phyloP scores from a whole-genome alignment of 768 basidiomycete genomes.

The Rhodotorula graminis region DNA sequence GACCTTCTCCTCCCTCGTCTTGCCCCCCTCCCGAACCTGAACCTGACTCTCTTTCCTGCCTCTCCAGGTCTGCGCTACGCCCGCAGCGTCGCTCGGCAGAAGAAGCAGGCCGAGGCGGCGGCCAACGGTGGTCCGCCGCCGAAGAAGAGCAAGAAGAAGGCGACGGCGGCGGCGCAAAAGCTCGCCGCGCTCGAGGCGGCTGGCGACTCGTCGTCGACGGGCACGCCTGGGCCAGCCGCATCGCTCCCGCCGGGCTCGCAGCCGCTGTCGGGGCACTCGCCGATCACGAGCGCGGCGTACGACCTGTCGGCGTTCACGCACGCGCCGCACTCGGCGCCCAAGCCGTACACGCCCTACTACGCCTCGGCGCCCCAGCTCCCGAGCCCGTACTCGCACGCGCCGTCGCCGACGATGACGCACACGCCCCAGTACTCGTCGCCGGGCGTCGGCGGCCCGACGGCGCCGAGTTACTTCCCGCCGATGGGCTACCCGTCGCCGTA shows the following conservation, averaged over 20 bases:
- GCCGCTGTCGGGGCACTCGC: neutral
- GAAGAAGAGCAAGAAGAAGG: slow-evolving; percentile 21
- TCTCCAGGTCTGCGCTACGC: slow-evolving; percentile 35
- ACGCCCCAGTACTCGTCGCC: slow-evolving; percentile 5
- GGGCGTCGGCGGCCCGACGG: neutral
- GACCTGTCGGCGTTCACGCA: slow-evolving; percentile 5
- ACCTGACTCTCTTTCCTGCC: neutral
- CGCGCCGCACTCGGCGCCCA: slow-evolving; percentile 1
- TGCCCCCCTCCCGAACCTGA: neutral
- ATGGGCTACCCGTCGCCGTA: neutral
- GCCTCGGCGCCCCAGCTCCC: slow-evolving; percentile 1
- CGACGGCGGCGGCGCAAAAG: neutral
- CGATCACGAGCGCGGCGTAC: neutral
- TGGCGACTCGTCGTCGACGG: neutral
- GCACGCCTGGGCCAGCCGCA: neutral
- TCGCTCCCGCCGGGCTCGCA: neutral
- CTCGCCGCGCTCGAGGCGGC: neutral
- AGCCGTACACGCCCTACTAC: slow-evolving; percentile 31
- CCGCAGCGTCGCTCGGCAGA: slow-evolving; percentile 27
- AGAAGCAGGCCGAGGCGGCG: slow-evolving; percentile 24
- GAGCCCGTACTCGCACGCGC: slow-evolving; percentile 8
- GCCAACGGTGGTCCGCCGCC: slow-evolving; percentile 1
- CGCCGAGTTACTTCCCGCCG: slow-evolving; percentile 1
- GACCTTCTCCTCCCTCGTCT: neutral
- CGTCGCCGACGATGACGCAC: slow-evolving; percentile 1